phyloP scores from a whole-genome alignment of 1,284 basidiomycete species.

The Rhizoctonia solani region DNA sequence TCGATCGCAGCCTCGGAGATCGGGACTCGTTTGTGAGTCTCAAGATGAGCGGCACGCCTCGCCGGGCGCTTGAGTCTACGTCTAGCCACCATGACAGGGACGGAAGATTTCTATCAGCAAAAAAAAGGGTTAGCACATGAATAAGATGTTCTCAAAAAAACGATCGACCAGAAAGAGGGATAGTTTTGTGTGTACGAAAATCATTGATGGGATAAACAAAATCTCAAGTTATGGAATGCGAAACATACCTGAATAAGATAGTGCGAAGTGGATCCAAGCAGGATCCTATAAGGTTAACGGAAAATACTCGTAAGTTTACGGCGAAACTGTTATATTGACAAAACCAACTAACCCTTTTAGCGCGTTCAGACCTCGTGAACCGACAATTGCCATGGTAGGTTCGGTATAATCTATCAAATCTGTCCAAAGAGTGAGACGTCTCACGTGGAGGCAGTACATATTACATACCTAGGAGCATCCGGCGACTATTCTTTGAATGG shows the following conservation, averaged over 20 bases:
- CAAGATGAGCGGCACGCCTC: constrained; percentile 63
- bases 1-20: constrained; percentile 85
- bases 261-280: constrained; percentile 96
- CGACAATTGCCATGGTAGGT: constrained; percentile 93
- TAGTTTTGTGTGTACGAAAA: too few species aligned
- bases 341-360: constrained; percentile 76
- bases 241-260: constrained; percentile 85
- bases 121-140: constrained; percentile 14
- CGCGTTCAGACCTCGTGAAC: constrained; percentile 87
- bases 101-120: constrained; percentile 70
- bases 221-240: too few species aligned
- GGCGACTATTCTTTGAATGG: constrained; percentile 91
- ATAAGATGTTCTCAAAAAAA: too few species aligned
- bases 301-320: neutral
- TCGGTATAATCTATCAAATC: constrained; percentile 90
- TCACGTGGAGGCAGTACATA: neutral
- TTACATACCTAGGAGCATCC: constrained; percentile 85
- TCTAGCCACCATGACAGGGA: constrained; percentile 90
- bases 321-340: constrained; percentile 1
- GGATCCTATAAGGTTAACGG: constrained; percentile 74
- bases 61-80: constrained; percentile 77
- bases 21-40: constrained; percentile 74
- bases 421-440: constrained; percentile 42
- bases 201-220: neutral
- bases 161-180: too few species aligned